Base-by-base conservation (phyloP, 371 early-diverging fungal genomes). In the Mortierella sp. region DNA sequence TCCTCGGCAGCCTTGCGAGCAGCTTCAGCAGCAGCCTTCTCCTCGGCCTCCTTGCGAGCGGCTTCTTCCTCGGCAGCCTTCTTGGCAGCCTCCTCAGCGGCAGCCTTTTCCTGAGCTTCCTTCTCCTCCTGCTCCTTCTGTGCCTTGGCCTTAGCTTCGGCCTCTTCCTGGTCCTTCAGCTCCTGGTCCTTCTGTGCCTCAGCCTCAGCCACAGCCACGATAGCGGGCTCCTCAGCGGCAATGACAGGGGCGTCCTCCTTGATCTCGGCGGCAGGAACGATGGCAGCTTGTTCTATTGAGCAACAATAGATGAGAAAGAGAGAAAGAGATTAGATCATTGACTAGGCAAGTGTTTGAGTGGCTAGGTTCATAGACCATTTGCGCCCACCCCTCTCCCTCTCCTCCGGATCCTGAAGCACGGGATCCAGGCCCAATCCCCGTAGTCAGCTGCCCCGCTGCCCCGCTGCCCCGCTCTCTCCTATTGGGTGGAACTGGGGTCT, bases 1-100 rank as follows among this genome's bases (percentile, higher is more conserved):
- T 74, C 60, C 12, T 67, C 65, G 29, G 75, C 62, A 52, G 73
- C 68, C 84, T 87, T 83, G 66, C 85, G 83, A 21, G 64, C 58
- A 52, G 87, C 86, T n/a, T 56, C 64, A 45, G 30, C 46, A 4
- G 52, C 55, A 23, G 64, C 64, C 64, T 63, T 43, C 57, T 64
- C 57, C 44, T 55, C 56, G 16, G 16, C 53, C 4, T 19, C 53
- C 50, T 50, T 50, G 16, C 23, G 53, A 37, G 55, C 64, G 1
- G 57, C 64, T 57, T 64, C 43, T 57, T 56, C 25, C 57, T 37
- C 62, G 23, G 61, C 52, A 30, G 25, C 58, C 19, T 48, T 18
- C 23, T 55, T 53, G 6, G 53, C 64, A 15, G 28, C 64, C 26
- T 64, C 65, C 21, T 60, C 60, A 29, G 45, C 53, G 46, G 56